Conservation (phyloP, 2,329 filamentous ascomycete genomes). For the Ceratocystis cacaofunesta region DNA sequence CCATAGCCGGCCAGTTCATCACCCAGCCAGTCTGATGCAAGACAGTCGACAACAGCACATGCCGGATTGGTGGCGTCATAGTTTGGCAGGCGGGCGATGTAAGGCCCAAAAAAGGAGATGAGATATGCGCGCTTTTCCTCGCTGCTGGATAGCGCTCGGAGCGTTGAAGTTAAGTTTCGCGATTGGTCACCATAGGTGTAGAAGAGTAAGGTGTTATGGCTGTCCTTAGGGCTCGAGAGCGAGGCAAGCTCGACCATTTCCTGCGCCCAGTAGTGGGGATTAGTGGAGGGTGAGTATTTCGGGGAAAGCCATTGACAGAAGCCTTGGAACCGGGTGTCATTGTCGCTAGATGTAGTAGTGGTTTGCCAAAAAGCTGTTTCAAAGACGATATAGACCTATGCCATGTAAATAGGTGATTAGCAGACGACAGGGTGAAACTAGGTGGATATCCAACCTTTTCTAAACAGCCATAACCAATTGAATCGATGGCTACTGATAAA, state of each 20-base stretch:
- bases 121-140: conserved; percentile 33
- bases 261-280: conserved; percentile 54
- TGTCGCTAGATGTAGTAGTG: conserved; percentile 6
- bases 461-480: conserved; percentile 53
- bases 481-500: conserved; percentile 45
- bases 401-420: background rate
- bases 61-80: conserved; percentile 39
- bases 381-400: conserved; percentile 50
- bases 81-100: conserved; percentile 58
- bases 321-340: conserved; percentile 36
- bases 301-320: conserved; percentile 68
- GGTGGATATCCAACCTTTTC: conserved; percentile 43
- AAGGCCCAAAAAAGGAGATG: conserved; percentile 56
- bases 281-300: conserved; percentile 46
- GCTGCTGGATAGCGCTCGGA: conserved; percentile 30
- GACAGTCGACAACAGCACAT: conserved; percentile 47
- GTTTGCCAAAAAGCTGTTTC: conserved; percentile 57
- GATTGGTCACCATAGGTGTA: conserved; percentile 57
- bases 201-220: conserved; percentile 75
- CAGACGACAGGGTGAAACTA: background rate
- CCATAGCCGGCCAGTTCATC: conserved; percentile 71
- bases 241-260: conserved; percentile 64
- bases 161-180: conserved; percentile 33
- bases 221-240: conserved; percentile 34
- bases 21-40: conserved; percentile 63